These are phyloP conservation scores for Huiozyma sinensis DNA, from an alignment of 805 yeast genomes.

Conservation along the genomic window DNA sequence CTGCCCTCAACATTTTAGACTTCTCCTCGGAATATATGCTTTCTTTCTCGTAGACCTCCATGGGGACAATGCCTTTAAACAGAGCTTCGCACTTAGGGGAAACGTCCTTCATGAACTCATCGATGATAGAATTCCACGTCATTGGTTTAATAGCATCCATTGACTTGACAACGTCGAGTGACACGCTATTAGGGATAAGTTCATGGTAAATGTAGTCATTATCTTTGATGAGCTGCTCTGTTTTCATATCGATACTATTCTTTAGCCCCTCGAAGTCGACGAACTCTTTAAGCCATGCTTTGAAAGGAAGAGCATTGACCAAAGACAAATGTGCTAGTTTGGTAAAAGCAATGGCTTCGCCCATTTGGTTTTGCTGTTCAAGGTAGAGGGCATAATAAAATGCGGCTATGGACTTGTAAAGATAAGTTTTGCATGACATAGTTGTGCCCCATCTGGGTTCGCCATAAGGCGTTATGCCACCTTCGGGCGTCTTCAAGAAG, in stretches of 20 bases:
- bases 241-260: slow-evolving; percentile 28
- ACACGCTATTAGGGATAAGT: slow-evolving; percentile 44
- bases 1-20: slow-evolving; percentile 62
- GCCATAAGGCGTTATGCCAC: slow-evolving; percentile 27
- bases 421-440: slow-evolving; percentile 41
- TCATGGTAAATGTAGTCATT: slow-evolving; percentile 88
- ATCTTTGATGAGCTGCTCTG: slow-evolving; percentile 50
- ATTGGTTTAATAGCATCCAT: slow-evolving; percentile 58
- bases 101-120: slow-evolving; percentile 29
- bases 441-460: slow-evolving; percentile 41
- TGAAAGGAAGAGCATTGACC: slow-evolving; percentile 20
- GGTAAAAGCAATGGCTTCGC: slow-evolving; percentile 64
- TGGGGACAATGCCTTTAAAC: slow-evolving; percentile 72
- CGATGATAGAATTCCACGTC: slow-evolving; percentile 53
- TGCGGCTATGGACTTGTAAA: slow-evolving; percentile 49
- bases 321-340: slow-evolving; percentile 38
- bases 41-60: slow-evolving; percentile 76
- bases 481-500: slow-evolving; percentile 33
- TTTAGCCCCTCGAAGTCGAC: slow-evolving; percentile 27
- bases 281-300: slow-evolving; percentile 27
- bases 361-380: slow-evolving; percentile 50
- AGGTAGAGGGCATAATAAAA: slow-evolving; percentile 48
- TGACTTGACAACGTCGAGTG: slow-evolving; percentile 28
- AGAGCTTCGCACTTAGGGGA: slow-evolving; percentile 38
- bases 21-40: slow-evolving; percentile 86